A percentile compares a stretch with the other conserved stretches of the same genome.
Conservation (phyloP, 257 asterid species). For the Scutellaria galericulata region DNA sequence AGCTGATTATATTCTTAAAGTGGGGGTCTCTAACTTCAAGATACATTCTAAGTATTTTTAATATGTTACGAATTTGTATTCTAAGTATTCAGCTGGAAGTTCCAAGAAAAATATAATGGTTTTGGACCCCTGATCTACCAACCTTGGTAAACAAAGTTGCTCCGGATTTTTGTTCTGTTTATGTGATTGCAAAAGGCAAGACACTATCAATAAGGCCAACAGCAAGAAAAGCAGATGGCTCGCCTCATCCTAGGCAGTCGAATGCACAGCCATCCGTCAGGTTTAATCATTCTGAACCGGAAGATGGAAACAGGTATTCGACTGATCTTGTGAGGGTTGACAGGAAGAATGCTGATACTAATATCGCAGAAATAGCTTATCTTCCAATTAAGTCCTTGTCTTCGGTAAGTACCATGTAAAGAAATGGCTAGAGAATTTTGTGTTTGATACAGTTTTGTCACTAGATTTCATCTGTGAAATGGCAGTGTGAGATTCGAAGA, state of each 20-base stretch:
- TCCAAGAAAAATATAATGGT: constrained; percentile 22
- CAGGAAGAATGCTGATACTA: constrained; percentile 28
- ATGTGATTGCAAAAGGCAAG: constrained; percentile 68
- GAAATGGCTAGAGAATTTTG: neutral
- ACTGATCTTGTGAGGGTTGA: constrained; percentile 42
- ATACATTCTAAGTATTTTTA: constrained; percentile 9
- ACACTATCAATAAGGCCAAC: constrained; percentile 67
- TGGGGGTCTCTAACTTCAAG: constrained; percentile 92
- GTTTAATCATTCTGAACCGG: constrained; percentile 38
- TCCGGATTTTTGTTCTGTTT: constrained; percentile 76
- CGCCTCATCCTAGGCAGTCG: constrained; percentile 36
- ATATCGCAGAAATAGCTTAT: constrained; percentile 32
- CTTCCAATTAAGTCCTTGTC: constrained; percentile 32
- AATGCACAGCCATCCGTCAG: constrained; percentile 35
- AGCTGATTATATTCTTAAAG: constrained; percentile 89
- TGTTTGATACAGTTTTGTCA: neutral
- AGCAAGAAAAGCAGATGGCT: constrained; percentile 34
- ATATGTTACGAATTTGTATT: too few species aligned
- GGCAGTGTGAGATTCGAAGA: constrained; percentile 50
- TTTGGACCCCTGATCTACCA: constrained; percentile 66
- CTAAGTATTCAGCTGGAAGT: too few species aligned
- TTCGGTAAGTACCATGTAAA: constrained; percentile 37
- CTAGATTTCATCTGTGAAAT: neutral
- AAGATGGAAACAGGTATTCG: constrained; percentile 48
- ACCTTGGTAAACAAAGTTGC: constrained; percentile 70